phyloP scores from a whole-genome alignment of 2,329 filamentous ascomycete genomes.

The Penicillium olsonii region DNA sequence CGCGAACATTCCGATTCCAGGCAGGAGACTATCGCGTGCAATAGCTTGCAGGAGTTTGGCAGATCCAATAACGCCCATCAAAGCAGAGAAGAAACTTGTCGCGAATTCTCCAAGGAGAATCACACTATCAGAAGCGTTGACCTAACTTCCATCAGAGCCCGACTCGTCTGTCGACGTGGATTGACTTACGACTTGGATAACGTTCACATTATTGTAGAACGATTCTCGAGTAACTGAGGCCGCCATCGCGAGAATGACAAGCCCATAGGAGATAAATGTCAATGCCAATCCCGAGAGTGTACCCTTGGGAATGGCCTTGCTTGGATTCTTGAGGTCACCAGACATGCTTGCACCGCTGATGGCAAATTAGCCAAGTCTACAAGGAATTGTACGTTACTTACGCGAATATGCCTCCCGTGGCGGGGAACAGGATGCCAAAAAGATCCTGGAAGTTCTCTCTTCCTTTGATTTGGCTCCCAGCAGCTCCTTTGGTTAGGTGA shows the following conservation, averaged over 20 bases:
- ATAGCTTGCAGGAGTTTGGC: slow-evolving; percentile 84
- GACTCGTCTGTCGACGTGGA: not conserved
- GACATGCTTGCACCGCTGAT: slow-evolving; percentile 80
- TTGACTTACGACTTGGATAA: slow-evolving; percentile 67
- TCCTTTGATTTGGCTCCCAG: slow-evolving; percentile 62
- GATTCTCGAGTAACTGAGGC: slow-evolving; percentile 73
- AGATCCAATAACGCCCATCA: slow-evolving; percentile 85
- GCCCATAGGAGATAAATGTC: slow-evolving; percentile 73
- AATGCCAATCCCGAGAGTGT: slow-evolving; percentile 75
- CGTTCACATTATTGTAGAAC: slow-evolving; percentile 72
- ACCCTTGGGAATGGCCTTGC: slow-evolving; percentile 81
- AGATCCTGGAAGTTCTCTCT: slow-evolving; percentile 74
- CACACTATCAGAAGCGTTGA: slow-evolving; percentile 72
- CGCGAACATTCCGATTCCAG: slow-evolving; percentile 72
- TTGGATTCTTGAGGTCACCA: slow-evolving; percentile 78
- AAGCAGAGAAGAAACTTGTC: slow-evolving; percentile 77
- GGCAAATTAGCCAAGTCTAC: slow-evolving; percentile 50
- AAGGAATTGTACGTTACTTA: slow-evolving; percentile 34
- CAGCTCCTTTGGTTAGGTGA: slow-evolving; percentile 61
- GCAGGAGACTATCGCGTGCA: slow-evolving; percentile 74
- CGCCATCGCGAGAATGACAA: slow-evolving; percentile 78
- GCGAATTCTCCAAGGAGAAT: slow-evolving; percentile 81
- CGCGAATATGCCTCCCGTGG: slow-evolving; percentile 63
- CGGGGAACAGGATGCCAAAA: slow-evolving; percentile 83
- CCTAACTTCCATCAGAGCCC: slow-evolving; percentile 42